Evolutionary conservation across 2,329 filamentous ascomycete species (phyloP).

Genomic region (Dactylellina cionopaga): DNA sequence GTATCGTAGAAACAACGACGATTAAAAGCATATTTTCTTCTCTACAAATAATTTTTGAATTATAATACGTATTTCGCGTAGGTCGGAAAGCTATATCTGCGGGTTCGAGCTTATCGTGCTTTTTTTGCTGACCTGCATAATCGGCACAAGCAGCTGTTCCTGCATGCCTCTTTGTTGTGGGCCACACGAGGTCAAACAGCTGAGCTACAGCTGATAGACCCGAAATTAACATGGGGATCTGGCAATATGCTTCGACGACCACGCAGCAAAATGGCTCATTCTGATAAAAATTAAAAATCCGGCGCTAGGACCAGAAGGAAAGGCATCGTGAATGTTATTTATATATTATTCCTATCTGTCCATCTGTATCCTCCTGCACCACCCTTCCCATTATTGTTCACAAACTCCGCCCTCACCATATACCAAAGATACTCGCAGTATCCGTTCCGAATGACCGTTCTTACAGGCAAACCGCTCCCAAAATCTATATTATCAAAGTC

Average conservation of each 20-base stretch:
- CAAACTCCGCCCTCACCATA: too few species aligned
- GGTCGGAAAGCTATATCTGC: too few species aligned
- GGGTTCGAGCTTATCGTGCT: not conserved
- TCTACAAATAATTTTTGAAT: not conserved
- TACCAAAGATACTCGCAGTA: not conserved
- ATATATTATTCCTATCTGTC: not conserved
- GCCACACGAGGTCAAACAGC: not conserved
- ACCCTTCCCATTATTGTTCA: not conserved
- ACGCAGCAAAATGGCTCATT: slow-evolving; percentile 41
- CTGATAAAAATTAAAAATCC: slow-evolving; percentile 31
- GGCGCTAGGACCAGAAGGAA: slow-evolving; percentile 9
- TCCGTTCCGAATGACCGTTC: slow-evolving; percentile 41
- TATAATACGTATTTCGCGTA: too few species aligned
- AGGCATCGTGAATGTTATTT: not conserved
- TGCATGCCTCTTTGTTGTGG: slow-evolving; percentile 6
- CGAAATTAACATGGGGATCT: not conserved
- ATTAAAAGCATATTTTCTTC: slow-evolving; percentile 8
- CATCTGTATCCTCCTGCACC: not conserved
- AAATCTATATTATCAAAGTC: slow-evolving; percentile 51
- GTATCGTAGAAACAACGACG: slow-evolving; percentile 39
- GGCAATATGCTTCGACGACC: not conserved
- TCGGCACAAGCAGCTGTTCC: slow-evolving; percentile 7
- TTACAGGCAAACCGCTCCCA: slow-evolving; percentile 45
- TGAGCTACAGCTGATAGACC: slow-evolving; percentile 2
- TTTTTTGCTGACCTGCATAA: not conserved